Percentiles rank a stretch among this genome's conserved stretches.
phyloP scores from a whole-genome alignment of 1,139 yeast species.

The Petasospora fabianii region DNA sequence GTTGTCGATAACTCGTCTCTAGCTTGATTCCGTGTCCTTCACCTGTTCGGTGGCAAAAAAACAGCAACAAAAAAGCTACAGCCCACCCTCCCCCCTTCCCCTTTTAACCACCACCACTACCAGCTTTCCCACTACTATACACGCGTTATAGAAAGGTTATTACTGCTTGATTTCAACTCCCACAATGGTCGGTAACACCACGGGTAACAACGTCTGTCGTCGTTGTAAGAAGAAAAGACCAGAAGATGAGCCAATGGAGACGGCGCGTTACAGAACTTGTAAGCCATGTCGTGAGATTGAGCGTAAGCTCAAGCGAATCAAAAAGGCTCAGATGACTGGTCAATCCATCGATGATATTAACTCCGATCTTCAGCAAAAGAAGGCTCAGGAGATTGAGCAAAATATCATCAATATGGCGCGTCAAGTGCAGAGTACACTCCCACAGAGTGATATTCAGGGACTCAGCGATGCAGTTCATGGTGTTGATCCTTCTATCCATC shows the following conservation, averaged over 20 bases:
- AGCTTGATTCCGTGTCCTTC: too few species aligned
- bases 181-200: constrained; percentile 8
- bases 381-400: constrained; percentile 20
- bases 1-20: too few species aligned
- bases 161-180: neutral
- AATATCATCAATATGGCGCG: constrained; percentile 25
- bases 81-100: neutral
- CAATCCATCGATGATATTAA: constrained; percentile 8
- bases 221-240: constrained; percentile 29
- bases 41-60: neutral
- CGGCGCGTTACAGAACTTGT: constrained; percentile 28
- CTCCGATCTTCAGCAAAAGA: constrained; percentile 11
- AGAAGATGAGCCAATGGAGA: constrained; percentile 26
- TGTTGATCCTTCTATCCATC: constrained; percentile 6
- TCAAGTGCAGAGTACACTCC: constrained; percentile 20
- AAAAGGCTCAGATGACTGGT: constrained; percentile 22
- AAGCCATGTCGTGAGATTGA: constrained; percentile 29
- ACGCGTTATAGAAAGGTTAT: neutral
- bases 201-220: constrained; percentile 23
- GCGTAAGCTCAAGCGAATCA: constrained; percentile 26
- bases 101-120: too few species aligned
- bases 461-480: constrained; percentile 9
- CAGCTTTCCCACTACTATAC: neutral
- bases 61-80: too few species aligned
- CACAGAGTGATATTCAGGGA: constrained; percentile 14